Conservation (phyloP, 257 asterid species). For the Nicotiana paniculata region DNA sequence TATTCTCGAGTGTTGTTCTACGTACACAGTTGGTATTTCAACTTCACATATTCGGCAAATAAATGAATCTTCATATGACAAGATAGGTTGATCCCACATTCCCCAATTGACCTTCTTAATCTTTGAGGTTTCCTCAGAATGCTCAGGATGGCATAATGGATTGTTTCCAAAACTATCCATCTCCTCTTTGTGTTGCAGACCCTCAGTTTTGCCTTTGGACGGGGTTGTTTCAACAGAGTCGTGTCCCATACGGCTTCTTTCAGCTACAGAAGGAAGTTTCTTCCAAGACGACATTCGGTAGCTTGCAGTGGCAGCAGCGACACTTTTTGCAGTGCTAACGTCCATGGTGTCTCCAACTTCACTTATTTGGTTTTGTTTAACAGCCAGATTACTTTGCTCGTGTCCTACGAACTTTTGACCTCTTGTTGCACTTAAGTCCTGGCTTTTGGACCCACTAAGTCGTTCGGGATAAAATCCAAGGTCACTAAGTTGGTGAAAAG, state of each 20-base stretch:
- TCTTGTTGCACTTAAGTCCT: conserved; percentile 17
- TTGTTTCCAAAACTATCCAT: conserved; percentile 32
- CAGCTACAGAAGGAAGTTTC: conserved; percentile 80
- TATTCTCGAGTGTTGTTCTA: conserved; percentile 90
- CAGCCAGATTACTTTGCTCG: conserved; percentile 23
- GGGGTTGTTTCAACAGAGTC: conserved; percentile 40
- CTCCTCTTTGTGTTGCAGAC: conserved; percentile 33
- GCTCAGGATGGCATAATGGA: conserved; percentile 34
- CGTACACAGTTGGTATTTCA: conserved; percentile 87
- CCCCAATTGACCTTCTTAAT: conserved; percentile 54
- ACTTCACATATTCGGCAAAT: conserved; percentile 98
- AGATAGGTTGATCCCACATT: conserved; percentile 68
- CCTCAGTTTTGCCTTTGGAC: conserved; percentile 34
- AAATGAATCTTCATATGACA: conserved; percentile 73
- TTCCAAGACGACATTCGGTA: conserved; percentile 96
- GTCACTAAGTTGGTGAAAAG: conserved; percentile 82
- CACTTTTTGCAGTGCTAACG: conserved; percentile 59
- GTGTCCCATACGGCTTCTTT: conserved; percentile 42
- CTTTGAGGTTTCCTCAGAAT: conserved; percentile 44
- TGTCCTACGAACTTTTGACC: conserved; percentile 34
- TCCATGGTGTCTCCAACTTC: conserved; percentile 43
- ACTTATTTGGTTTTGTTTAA: conserved; percentile 33
- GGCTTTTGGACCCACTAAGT: conserved; percentile 15
- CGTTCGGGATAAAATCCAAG: conserved; percentile 75
- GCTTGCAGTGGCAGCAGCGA: conserved; percentile 67